Evolutionary conservation across 164 flowering plant genomes (phyloP).

Genomic region (Macadamia tetraphylla): DNA sequence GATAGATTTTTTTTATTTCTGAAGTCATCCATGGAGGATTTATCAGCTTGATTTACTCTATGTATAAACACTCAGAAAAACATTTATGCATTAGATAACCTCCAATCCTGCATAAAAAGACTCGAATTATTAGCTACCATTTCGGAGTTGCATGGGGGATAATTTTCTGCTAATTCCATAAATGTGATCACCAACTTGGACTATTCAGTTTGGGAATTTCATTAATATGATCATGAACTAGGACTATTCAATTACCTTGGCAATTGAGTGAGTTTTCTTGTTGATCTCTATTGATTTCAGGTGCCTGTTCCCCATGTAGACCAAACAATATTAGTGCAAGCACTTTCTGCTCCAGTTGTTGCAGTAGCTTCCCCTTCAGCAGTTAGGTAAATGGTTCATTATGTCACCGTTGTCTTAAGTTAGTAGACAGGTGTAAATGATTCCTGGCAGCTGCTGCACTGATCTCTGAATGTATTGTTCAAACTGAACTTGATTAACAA

Average conservation of each 20-base stretch:
- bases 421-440: too few species aligned
- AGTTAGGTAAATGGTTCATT: conserved; percentile 37
- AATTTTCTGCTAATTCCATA: too few species aligned
- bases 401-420: neutral
- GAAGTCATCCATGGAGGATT: too few species aligned
- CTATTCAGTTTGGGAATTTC: neutral
- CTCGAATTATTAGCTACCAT: too few species aligned
- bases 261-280: neutral
- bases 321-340: conserved; percentile 40
- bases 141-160: too few species aligned
- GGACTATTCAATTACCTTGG: neutral
- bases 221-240: neutral
- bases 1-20: too few species aligned
- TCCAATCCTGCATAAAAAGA: too few species aligned
- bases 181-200: too few species aligned
- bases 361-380: conserved; percentile 96
- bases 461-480: neutral
- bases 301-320: conserved; percentile 69
- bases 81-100: too few species aligned
- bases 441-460: neutral
- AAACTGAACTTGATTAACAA: neutral
- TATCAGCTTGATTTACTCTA: too few species aligned
- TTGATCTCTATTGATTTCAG: conserved; percentile 27
- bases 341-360: conserved; percentile 74
- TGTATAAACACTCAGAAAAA: too few species aligned